A percentile compares a stretch with the other conserved stretches of the same genome.
Conservation (phyloP, 2,329 filamentous ascomycete species). For the Epichloe glyceriae region DNA sequence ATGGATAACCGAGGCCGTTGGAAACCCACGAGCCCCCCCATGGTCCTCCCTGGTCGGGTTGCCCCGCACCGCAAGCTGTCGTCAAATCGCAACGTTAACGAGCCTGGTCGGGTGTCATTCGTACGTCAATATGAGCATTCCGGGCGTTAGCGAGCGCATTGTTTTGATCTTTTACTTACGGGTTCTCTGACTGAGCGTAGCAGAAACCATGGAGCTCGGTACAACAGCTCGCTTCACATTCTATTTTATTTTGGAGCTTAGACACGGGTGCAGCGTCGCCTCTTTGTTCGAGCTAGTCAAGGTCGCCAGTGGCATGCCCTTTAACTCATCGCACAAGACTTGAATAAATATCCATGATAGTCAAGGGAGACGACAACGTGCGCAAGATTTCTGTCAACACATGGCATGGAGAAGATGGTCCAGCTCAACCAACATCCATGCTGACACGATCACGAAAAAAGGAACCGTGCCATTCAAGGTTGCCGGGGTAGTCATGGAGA, state of each 20-base stretch:
- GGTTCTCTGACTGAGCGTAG: no score
- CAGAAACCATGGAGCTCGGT: constrained; percentile 1
- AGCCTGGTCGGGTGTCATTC: neutral
- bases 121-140: neutral
- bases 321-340: neutral
- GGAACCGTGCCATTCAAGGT: no score
- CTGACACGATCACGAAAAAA: no score
- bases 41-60: neutral
- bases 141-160: neutral
- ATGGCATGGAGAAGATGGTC: no score
- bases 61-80: constrained; percentile 2
- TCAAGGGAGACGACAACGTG: no score
- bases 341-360: no score
- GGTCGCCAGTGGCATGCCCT: neutral
- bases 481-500: neutral
- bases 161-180: neutral
- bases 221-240: neutral
- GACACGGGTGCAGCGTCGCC: neutral
- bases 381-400: no score
- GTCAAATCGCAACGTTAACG: neutral
- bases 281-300: neutral
- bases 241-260: neutral
- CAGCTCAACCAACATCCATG: no score
- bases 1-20: neutral
- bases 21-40: neutral